Evolutionary conservation across 257 asterid species (phyloP), one percentile per base, ranked within the genome.

Genomic region (Thymus quinquecostatus): DNA sequence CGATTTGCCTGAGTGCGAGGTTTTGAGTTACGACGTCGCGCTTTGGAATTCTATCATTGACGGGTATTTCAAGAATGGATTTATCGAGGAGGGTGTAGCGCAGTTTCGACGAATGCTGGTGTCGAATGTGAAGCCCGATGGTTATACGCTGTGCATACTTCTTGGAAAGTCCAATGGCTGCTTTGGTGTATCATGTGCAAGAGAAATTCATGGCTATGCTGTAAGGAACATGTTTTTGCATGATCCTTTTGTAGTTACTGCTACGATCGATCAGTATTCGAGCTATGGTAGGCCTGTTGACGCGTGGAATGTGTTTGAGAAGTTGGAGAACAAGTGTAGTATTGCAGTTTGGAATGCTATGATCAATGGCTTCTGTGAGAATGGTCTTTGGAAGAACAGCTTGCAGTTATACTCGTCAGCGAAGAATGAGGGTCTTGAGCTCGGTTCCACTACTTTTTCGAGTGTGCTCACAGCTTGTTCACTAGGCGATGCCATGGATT

Each of bases 1-100:
- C 50, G 72, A 82, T 43, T 21, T 84, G 87, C 71, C 85, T 5
- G 76, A 80, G 0, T 55, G 86, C 43, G 84, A 81, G 40, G 65
- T 55, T 48, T 71, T 79, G 60, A 45, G 66, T 61, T 82, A 41
- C 48, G 97, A 94, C 73, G 93, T 83, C 29, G 92, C 93, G 5
- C 64, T 91, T 30, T 94, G 97, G 97, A 94, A 94, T 73, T 80
- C 95, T 14, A 83, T 91, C 86, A 75, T 91, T 57, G 88, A 89
- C 77, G 97, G 97, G 73, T 81, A 70, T 72, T 70, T 81, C 43
- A 88, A 80, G 73, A 78, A 74, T 62, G 89, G 85, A 56, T 45
- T 80, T 13, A 58, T 79, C 34, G 75, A 81, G 28, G 86, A 82
- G 66, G 90, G 93, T 0, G 4, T 84, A 32, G 60, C 43, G 70